phyloP scores from a whole-genome alignment of 169 alveolate species.

The Ichthyophthirius multifiliis region DNA sequence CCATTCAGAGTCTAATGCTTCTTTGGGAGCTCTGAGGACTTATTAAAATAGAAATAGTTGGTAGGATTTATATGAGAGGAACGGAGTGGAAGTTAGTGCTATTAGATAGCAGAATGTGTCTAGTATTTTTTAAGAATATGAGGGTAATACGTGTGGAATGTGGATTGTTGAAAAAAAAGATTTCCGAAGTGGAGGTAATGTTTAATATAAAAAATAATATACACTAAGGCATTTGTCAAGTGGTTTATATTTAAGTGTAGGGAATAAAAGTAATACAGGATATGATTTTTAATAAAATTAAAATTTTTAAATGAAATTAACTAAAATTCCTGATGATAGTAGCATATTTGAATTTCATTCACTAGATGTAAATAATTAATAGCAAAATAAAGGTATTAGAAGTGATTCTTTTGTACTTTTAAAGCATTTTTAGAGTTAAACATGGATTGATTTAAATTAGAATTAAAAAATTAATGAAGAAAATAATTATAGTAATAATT shows the following conservation, averaged over 20 bases:
- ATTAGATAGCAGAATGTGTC: not conserved
- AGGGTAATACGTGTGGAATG: conserved; percentile 42
- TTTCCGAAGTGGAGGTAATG: conserved; percentile 25
- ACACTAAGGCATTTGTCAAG: conserved; percentile 26
- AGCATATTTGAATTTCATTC: not conserved
- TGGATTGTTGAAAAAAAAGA: conserved; percentile 32
- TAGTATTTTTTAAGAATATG: conserved; percentile 19
- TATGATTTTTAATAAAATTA: too few species aligned
- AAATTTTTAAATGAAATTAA: not conserved
- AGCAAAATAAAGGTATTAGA: not conserved
- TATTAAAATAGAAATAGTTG: not conserved
- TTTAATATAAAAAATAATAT: conserved; percentile 25
- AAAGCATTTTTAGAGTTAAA: not conserved
- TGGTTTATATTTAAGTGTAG: conserved; percentile 33
- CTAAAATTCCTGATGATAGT: not conserved
- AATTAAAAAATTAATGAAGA: not conserved
- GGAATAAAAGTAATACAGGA: not conserved
- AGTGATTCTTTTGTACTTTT: not conserved
- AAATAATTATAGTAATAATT: not conserved
- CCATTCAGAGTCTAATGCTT: conserved; percentile 41
- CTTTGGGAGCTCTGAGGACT: conserved; percentile 28
- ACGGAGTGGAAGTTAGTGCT: conserved; percentile 5
- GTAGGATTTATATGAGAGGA: conserved; percentile 12
- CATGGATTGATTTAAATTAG: conserved; percentile 7
- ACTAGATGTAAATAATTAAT: not conserved